Conservation (phyloP, 257 asterid genomes). For the Phtheirospermum japonicum region DNA sequence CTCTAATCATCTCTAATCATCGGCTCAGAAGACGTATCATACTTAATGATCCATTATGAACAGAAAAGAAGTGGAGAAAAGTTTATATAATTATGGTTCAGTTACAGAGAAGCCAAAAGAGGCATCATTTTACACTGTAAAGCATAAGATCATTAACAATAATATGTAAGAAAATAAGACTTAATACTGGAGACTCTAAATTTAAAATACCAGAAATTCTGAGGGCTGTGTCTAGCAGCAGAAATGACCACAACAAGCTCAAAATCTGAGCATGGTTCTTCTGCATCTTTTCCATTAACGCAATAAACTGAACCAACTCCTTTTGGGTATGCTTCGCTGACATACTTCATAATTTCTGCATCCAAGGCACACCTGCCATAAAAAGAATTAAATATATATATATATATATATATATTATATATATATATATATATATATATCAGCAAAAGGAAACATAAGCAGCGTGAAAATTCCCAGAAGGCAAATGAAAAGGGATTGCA, state of each 20-base stretch:
- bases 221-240: constrained; percentile 93
- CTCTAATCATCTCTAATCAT: too few species aligned
- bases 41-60: constrained; percentile 5
- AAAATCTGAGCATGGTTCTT: constrained; percentile 79
- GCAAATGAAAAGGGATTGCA: constrained; percentile 15
- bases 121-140: constrained; percentile 16
- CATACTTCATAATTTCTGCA: constrained; percentile 79
- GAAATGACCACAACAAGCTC: constrained; percentile 90
- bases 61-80: constrained; percentile 13
- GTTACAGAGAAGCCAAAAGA: constrained; percentile 9
- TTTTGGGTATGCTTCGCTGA: constrained; percentile 82
- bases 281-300: constrained; percentile 73
- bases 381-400: constrained; percentile 12
- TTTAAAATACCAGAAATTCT: constrained; percentile 78
- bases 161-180: constrained; percentile 3
- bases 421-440: constrained; percentile 3
- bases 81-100: background rate
- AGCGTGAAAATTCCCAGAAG: constrained; percentile 16
- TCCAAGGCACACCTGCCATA: constrained; percentile 71
- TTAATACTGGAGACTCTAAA: constrained; percentile 14
- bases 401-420: constrained; percentile 8
- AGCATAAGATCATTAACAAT: constrained; percentile 21
- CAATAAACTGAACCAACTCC: constrained; percentile 89
- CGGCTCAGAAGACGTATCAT: background rate
- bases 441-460: constrained; percentile 28